Evolutionary conservation across 2,329 filamentous ascomycete species (phyloP), one percentile per base, ranked within the genome.

Genomic region (Apiospora arundinis): DNA sequence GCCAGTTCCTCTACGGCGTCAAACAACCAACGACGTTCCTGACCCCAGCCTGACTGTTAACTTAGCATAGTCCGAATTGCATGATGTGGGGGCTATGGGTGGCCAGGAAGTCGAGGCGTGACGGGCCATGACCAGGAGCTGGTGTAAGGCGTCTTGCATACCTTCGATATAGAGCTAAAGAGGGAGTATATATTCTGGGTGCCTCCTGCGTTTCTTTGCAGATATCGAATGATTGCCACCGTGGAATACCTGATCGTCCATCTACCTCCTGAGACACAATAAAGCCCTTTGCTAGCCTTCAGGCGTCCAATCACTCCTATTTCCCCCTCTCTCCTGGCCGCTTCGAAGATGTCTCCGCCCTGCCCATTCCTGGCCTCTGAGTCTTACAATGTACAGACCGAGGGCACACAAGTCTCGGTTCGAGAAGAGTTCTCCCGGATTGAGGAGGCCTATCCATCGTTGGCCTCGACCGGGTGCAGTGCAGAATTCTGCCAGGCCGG

Each of bases 401-500:
- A 21, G 40, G 40, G 37, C 16, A 21, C 32, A 3, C 32, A 63
- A n/a, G 32, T 63, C 56, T n/a, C 56, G 25, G n/a, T 40, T 8
- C 44, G 8, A n/a, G 65, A 67, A 18, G 65, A 32, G 9, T 67
- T 67, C n/a, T 45, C 65, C 25, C 65, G 44, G 65, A 69, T 69
- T 12, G 28, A 45, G 42, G 52, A 37, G 45, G 67, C 67, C 32
- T 69, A 69, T 8, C 67, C 67, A 23, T 49, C 44, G 18, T 23
- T 69, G 32, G 44, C 44, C n/a, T 69, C 45, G n/a, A 49, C 67
- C 18, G 67, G 67, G 14, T 69, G 42, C 67, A 49, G 37, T 69
- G 67, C 45, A 5, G n/a, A 49, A 6, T 69, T 69, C 67, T 69
- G 67, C 21, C 67, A 69, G 48, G n/a, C 67, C 4, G 67, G 67